These are phyloP conservation scores for Suhomyces sp. DNA, from an alignment of 805 yeast species.

Conservation along the genomic window DNA sequence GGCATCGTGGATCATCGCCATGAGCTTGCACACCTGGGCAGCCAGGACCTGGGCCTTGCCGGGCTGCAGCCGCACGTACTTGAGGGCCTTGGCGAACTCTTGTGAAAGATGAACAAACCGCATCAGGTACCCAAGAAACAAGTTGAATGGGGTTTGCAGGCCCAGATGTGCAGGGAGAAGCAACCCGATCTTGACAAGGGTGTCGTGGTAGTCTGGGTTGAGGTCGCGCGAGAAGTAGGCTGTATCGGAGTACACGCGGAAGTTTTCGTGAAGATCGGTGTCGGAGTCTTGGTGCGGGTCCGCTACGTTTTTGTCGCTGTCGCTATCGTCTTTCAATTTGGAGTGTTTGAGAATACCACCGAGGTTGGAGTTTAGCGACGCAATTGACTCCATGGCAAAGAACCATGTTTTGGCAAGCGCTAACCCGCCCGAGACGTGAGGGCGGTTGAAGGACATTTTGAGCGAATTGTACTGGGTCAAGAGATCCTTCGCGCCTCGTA, in stretches of 20 bases:
- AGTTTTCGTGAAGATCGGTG: not conserved
- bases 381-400: constrained; percentile 24
- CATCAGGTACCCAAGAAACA: constrained; percentile 33
- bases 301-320: not conserved
- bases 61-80: constrained; percentile 17
- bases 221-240: constrained; percentile 25
- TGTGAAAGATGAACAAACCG: constrained; percentile 24
- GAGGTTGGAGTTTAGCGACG: constrained; percentile 15
- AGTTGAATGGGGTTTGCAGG: constrained; percentile 22
- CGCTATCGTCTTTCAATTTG: not conserved
- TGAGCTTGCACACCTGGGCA: constrained; percentile 13
- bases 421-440: constrained; percentile 17
- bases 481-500: constrained; percentile 26
- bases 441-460: constrained; percentile 1
- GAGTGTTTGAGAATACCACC: constrained; percentile 13
- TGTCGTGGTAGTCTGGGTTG: constrained; percentile 32
- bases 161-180: constrained; percentile 12
- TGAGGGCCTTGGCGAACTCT: constrained; percentile 24
- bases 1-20: constrained; percentile 14
- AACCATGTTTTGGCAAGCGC: constrained; percentile 28
- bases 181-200: constrained; percentile 27
- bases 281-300: not conserved
- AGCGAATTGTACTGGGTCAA: constrained; percentile 17
- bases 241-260: constrained; percentile 26
- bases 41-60: constrained; percentile 11